A percentile compares a stretch with the other conserved stretches of the same genome.
Conservation (phyloP, 192 early-diverging fungal species). For the Neocallimastix lanati region DNA sequence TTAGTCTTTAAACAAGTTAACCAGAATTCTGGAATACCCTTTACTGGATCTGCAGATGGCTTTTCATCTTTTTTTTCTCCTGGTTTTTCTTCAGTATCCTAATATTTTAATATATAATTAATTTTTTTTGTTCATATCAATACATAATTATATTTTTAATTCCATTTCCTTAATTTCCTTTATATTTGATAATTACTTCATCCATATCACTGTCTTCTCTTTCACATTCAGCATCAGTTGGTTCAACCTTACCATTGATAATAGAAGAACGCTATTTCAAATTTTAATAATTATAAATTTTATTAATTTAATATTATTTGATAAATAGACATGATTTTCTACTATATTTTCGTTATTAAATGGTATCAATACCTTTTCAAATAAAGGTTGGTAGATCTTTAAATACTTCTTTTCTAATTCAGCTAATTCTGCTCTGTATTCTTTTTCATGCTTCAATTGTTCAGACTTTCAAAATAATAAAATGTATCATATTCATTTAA, state of each 20-base stretch:
- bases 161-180: conserved; percentile 25
- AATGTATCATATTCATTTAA: too few species aligned
- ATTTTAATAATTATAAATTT: too few species aligned
- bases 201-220: conserved; percentile 39
- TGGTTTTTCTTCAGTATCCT: conserved; percentile 15
- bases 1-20: conserved; percentile 78
- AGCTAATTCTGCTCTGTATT: conserved; percentile 86
- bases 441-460: conserved; percentile 62
- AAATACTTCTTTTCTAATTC: conserved; percentile 94
- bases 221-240: conserved; percentile 69
- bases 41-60: conserved; percentile 8
- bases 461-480: conserved; percentile 24
- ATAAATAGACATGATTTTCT: too few species aligned
- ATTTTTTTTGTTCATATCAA: too few species aligned
- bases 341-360: too few species aligned
- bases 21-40: conserved; percentile 94
- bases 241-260: conserved; percentile 64
- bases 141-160: background rate
- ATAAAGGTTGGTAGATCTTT: conserved; percentile 66
- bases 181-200: conserved; percentile 9
- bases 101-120: conserved; percentile 9
- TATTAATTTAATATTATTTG: too few species aligned
- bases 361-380: conserved; percentile 36
- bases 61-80: conserved; percentile 23
- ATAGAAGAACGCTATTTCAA: conserved; percentile 55